Evolutionary conservation across 1,139 yeast genomes (phyloP).

Genomic region (Debaryomyces udenii): DNA sequence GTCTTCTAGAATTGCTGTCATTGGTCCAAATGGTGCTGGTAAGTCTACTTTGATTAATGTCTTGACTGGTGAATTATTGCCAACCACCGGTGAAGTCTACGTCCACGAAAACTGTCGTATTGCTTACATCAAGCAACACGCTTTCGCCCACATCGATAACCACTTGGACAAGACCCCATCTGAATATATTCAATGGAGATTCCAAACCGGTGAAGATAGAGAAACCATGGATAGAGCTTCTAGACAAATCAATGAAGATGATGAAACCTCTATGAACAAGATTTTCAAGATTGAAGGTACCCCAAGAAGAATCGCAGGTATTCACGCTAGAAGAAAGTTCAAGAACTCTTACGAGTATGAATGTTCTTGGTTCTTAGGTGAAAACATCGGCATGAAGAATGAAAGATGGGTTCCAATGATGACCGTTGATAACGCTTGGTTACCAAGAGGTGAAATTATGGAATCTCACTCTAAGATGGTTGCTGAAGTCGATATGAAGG

Average conservation of each 20-base stretch:
- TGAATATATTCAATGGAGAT: slow-evolving; percentile 99
- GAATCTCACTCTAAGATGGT: slow-evolving; percentile 99
- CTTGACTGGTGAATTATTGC: slow-evolving; percentile 98
- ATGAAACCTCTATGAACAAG: slow-evolving; percentile 98
- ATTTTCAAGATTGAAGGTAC: slow-evolving; percentile 98
- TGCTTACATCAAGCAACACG: slow-evolving; percentile 99
- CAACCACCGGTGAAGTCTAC: slow-evolving; percentile 97
- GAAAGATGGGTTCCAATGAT: slow-evolving; percentile 99
- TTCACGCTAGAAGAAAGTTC: slow-evolving; percentile 98
- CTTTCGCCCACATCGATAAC: slow-evolving; percentile 98
- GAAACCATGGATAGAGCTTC: slow-evolving; percentile 99
- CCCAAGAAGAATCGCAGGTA: slow-evolving; percentile 94
- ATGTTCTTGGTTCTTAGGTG: slow-evolving; percentile 96
- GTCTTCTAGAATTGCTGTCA: slow-evolving; percentile 99
- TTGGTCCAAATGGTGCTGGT: slow-evolving; percentile 99
- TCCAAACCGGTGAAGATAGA: slow-evolving; percentile 99
- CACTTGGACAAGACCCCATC: slow-evolving; percentile 99
- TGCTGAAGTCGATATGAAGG: slow-evolving; percentile 99
- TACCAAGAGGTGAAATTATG: slow-evolving; percentile 99
- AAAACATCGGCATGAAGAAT: slow-evolving; percentile 96
- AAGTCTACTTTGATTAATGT: slow-evolving; percentile 98
- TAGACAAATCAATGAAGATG: slow-evolving; percentile 95
- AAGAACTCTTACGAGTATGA: slow-evolving; percentile 99
- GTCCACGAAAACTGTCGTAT: slow-evolving; percentile 99
- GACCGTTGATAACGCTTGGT: slow-evolving; percentile 99